Evolutionary conservation across 805 yeast genomes (phyloP).

Genomic region (Saturnispora quitensis): DNA sequence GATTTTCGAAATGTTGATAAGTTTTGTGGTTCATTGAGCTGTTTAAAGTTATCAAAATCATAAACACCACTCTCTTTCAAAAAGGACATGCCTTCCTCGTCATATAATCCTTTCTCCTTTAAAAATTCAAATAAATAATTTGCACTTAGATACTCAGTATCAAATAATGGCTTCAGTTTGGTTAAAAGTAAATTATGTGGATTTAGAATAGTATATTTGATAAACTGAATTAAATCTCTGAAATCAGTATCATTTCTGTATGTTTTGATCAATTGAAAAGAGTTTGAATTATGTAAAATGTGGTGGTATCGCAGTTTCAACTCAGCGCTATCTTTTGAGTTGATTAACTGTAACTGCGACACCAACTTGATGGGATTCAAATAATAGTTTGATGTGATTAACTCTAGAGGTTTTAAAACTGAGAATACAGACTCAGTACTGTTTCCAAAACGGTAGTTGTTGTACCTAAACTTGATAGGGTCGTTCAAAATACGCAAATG

Average conservation of each 20-base stretch:
- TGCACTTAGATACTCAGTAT: constrained; percentile 2
- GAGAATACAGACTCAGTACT: constrained; percentile 13
- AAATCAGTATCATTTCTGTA: constrained; percentile 14
- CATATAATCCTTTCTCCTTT: constrained; percentile 1
- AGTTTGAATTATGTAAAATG: constrained; percentile 13
- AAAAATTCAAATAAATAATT: constrained; percentile 14
- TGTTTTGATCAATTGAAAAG: constrained; percentile 12
- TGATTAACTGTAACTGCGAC: constrained; percentile 13
- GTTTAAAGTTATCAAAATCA: not conserved
- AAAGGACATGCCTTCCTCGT: not conserved
- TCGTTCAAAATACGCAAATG: constrained; percentile 21
- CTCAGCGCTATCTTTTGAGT: constrained; percentile 9
- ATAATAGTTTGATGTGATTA: constrained; percentile 14
- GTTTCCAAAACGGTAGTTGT: not conserved
- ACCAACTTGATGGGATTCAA: constrained; percentile 20
- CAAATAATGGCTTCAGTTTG: constrained; percentile 13
- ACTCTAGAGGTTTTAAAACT: constrained; percentile 16
- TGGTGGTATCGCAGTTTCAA: constrained; percentile 13
- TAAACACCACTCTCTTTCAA: not conserved
- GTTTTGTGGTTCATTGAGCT: not conserved
- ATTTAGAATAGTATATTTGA: constrained; percentile 25
- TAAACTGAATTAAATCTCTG: constrained; percentile 17
- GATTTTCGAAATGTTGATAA: not conserved
- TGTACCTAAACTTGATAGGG: constrained; percentile 20
- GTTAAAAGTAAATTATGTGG: constrained; percentile 23